These are phyloP conservation scores for Chytriomyces sp. DNA, from an alignment of 192 early-diverging fungal species.

Conservation along the genomic window DNA sequence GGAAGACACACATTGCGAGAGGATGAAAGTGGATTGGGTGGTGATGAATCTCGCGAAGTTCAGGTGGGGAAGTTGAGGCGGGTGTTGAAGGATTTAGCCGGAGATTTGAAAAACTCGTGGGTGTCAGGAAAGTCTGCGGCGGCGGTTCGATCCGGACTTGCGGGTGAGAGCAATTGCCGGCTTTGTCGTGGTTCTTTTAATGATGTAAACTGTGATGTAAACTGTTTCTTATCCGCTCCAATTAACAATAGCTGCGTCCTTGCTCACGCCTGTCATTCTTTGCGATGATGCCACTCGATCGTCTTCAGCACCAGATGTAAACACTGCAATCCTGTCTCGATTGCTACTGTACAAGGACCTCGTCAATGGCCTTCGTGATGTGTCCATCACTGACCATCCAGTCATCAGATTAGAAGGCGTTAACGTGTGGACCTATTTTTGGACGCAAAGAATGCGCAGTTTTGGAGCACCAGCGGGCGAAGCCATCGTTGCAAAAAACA, in stretches of 20 bases:
- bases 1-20: neutral
- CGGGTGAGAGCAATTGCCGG: neutral
- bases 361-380: slow-evolving; percentile 24
- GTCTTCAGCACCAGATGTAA: too few species aligned
- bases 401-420: neutral
- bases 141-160: neutral
- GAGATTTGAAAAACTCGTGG: neutral
- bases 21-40: neutral
- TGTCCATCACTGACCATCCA: slow-evolving; percentile 13
- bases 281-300: neutral
- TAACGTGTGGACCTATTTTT: slow-evolving; percentile 5
- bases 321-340: neutral
- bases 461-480: neutral
- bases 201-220: too few species aligned
- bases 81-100: slow-evolving; percentile 7
- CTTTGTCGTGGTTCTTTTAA: too few species aligned
- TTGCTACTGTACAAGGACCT: slow-evolving; percentile 14
- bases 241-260: neutral
- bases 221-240: too few species aligned
- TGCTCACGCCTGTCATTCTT: neutral
- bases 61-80: neutral
- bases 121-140: slow-evolving; percentile 4
- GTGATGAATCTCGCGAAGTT: neutral
- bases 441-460: slow-evolving; percentile 3
- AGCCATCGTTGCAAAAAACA: neutral